Evolutionary conservation across 257 asterid species (phyloP), one percentile per base, ranked within the genome.

Genomic region (Solanum ossicruentum): DNA sequence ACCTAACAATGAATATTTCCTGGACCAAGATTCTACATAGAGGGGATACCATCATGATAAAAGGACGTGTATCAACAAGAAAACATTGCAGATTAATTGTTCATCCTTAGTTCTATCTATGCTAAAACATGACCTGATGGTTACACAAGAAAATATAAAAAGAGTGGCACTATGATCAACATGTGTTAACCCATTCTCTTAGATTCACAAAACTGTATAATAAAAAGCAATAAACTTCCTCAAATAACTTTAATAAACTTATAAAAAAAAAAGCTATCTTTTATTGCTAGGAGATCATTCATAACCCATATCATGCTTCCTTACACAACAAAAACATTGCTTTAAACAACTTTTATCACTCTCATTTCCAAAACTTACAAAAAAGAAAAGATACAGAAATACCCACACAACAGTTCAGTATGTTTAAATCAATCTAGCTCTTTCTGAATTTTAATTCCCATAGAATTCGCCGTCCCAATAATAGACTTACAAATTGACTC

Each of bases 381-480:
- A 7, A 18, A 28, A 36, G 39, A 23, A 49, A 77, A 78, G 32
- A 51, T 51, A 52, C 55, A 39, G 41, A 11, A 83, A 58, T 73
- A 52, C 18, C 32, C 52, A 79, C 28, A 80, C 36, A 12, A 39
- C n/a, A 28, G 23, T 45, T 23, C 26, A 51, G 45, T 10, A 13
- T 41, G 4, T 23, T 63, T 8, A 12, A 87, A 43, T 89, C 84
- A 94, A 86, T 93, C 98, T 11, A 94, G 91, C 84, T 95, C 97
- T 85, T 88, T 93, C 87, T 90, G 92, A 84, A 95, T 94, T 90
- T 94, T 87, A 83, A 95, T 93, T 84, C 98, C 98, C 97, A 93
- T 95, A 39, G 98, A 94, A 82, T 89, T 89, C 8, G 95, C 97
- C 1, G 99, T 95, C 60, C 98, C 99, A 2, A 95, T 93, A 81